Evolutionary conservation across 2,329 filamentous ascomycete genomes (phyloP), one percentile per base, ranked within the genome.

Genomic region (Fusarium poae): DNA sequence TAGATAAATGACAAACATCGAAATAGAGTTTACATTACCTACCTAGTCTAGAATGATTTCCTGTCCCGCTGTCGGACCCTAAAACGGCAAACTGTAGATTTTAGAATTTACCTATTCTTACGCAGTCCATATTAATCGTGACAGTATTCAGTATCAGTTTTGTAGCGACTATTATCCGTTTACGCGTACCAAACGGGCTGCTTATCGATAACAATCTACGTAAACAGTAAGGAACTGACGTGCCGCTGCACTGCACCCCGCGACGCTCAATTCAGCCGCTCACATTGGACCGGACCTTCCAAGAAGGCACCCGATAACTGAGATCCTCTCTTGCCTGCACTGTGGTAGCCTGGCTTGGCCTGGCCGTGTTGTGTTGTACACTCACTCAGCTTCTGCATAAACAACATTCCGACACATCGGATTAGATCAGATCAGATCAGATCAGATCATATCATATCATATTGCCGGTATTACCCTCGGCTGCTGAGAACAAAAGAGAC

Each of bases 151-250:
- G 48, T 11, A 39, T 29, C 32, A 10, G 18, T 27, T 50, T 50
- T 18, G 48, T n/a, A 30, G 23, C 25, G 32, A 27, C 35, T 50
- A 50, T 49, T 50, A 50, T 34, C 30, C 4, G 21, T 25, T 35
- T 35, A 27, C 21, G 32, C 34, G 48, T 11, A 39, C 40, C 13
- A n/a, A 12, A 21, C 20, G 39, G 42, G 42, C 30, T 44, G 29
- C 63, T 70, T 70, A 70, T 70, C 67, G 67, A 70, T 70, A 70
- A 68, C 48, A 50, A 18, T 40, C 23, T 25, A 21, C 43, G 23
- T 45, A 45, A 30, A 45, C 43, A 50, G 34, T 23, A 39, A 50
- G 44, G 25, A 34, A 46, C 34, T 27, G 53, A 59, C 39, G 48
- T 54, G 44, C 62, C 54, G 54, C 50, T 32, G 56, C 44, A 49